Evolutionary conservation across 306 rosid genomes (phyloP), one percentile per base, ranked within the genome.

Genomic region (Pterocarpus macrocarpus): DNA sequence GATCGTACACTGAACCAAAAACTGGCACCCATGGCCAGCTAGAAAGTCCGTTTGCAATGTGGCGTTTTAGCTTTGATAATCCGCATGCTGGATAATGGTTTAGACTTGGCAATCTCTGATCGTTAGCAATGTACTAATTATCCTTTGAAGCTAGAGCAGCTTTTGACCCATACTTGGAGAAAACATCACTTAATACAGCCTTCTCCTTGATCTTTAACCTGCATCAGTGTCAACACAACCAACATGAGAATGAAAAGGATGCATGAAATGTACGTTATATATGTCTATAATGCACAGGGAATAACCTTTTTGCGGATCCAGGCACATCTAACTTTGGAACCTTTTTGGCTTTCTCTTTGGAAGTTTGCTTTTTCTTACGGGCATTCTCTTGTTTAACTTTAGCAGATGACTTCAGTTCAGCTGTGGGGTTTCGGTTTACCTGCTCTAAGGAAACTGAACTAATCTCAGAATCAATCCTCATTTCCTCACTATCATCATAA

Each of bases 161-260:
- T 75, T 91, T 90, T n/a, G 32, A 53, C 61, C 96, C 93, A 49
- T 95, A 95, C 83, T 91, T 95, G 22, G 97, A 88, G 85, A 91
- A 86, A 82, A 93, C 99, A 41, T 89, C 94, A 65, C 50, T 85
- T n/a, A 93, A 80, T 49, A 90, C 83, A 66, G 98, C 94, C 90
- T 89, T 91, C 87, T 95, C 99, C 86, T 82, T 93, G 52, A 90
- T 73, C 93, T 80, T 95, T 83, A 95, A 84, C 94, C 99, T 93
- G 92, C 86, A 83, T 9, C 35, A 65, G 73, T 71, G 75, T 76
- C 81, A 77, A 86, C 52, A 17, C 73, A 39, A 64, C 11, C 43
- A 12, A 30, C 81, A 67, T 78, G 44, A 73, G 53, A 76, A 67
- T 13, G 22, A 59, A 35, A 39, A 72, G 12, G 13, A 36, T 45